A percentile compares a stretch with the other conserved stretches of the same genome.
phyloP scores from a whole-genome alignment of 2,329 filamentous ascomycete genomes.

The Talaromyces sp. region DNA sequence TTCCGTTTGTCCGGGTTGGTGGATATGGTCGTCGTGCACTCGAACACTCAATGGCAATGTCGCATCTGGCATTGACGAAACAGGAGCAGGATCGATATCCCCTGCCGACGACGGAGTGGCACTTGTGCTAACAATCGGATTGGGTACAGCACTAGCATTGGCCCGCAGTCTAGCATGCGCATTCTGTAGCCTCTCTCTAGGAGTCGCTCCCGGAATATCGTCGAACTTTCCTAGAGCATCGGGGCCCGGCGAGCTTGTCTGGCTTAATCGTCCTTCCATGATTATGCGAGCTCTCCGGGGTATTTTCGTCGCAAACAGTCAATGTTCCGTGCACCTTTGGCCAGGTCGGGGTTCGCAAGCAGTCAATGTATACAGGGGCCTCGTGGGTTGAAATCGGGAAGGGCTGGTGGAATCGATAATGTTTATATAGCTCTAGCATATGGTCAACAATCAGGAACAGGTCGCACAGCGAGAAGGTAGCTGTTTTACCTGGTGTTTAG shows the following conservation, averaged over 20 bases:
- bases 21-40: conserved; percentile 20
- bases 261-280: conserved; percentile 19
- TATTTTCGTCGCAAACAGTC: not conserved
- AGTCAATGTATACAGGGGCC: not conserved
- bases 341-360: not conserved
- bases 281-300: not conserved
- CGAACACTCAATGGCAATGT: conserved; percentile 32
- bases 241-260: conserved; percentile 13
- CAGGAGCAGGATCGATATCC: conserved; percentile 32
- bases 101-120: conserved; percentile 38
- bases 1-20: conserved; percentile 10
- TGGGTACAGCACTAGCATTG: conserved; percentile 13
- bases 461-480: not conserved
- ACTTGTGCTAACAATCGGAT: conserved; percentile 21
- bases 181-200: conserved; percentile 26
- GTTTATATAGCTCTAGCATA: not conserved
- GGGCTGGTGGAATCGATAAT: not conserved
- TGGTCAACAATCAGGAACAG: not conserved
- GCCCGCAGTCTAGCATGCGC: conserved; percentile 24
- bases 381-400: not conserved
- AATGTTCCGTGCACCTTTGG: not conserved
- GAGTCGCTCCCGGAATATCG: conserved; percentile 23
- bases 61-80: conserved; percentile 23
- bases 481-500: not conserved
- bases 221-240: conserved; percentile 22